Evolutionary conservation across 441 rosid species (phyloP).

Genomic region (Mallotus japonicus): DNA sequence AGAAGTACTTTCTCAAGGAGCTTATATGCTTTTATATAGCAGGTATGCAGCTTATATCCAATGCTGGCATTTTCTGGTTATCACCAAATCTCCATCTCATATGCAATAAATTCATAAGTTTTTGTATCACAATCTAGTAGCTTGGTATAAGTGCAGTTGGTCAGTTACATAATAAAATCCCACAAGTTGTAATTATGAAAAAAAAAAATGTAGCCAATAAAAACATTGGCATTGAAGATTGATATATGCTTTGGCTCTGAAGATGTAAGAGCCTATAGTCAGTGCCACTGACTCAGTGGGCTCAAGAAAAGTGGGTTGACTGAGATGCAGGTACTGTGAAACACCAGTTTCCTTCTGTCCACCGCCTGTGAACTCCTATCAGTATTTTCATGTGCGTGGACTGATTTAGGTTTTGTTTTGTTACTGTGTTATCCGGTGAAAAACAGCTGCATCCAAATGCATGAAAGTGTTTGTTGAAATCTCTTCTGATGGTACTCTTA

Average conservation of each 20-base stretch:
- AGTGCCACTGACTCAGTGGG: no score
- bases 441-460: not conserved
- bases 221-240: not conserved
- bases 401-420: not conserved
- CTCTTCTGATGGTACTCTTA: not conserved
- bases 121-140: conserved; percentile 4
- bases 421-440: not conserved
- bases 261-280: not conserved
- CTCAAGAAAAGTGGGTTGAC: not conserved
- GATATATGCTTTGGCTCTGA: not conserved
- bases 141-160: not conserved
- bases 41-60: conserved; percentile 43
- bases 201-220: not conserved
- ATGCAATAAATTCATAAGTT: not conserved
- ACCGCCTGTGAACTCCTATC: not conserved
- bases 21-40: conserved; percentile 95
- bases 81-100: not conserved
- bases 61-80: conserved; percentile 2
- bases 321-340: not conserved
- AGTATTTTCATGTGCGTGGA: not conserved
- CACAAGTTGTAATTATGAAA: not conserved
- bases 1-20: conserved; percentile 88
- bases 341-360: not conserved
- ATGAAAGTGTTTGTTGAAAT: not conserved
- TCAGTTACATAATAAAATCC: not conserved